A percentile compares a stretch with the other conserved stretches of the same genome.
Conservation (phyloP, 1,139 yeast genomes). For the Debaryomyces sp. region DNA sequence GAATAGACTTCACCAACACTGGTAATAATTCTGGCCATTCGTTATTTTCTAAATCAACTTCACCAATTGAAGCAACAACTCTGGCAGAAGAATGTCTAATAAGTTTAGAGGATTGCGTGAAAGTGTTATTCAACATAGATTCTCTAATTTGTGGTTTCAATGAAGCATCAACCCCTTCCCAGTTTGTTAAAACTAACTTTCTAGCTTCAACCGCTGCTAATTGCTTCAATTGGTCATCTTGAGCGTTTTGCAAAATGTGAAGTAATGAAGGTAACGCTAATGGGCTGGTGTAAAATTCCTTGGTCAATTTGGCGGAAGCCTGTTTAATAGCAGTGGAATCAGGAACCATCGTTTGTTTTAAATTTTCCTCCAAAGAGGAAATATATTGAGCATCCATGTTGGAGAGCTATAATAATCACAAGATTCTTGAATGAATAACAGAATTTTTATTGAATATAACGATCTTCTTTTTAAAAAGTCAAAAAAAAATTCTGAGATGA, state of each 20-base stretch:
- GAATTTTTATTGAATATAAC: constrained; percentile 2
- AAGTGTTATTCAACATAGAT: constrained; percentile 69
- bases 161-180: constrained; percentile 62
- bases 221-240: constrained; percentile 67
- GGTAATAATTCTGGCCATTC: constrained; percentile 83
- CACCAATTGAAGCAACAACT: constrained; percentile 85
- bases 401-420: not conserved
- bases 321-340: constrained; percentile 77
- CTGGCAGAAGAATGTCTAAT: constrained; percentile 91
- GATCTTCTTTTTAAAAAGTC: not conserved
- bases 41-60: constrained; percentile 63
- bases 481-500: constrained; percentile 12
- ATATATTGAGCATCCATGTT: constrained; percentile 71
- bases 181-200: constrained; percentile 72
- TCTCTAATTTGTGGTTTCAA: constrained; percentile 64
- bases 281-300: constrained; percentile 73
- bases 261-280: constrained; percentile 79
- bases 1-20: constrained; percentile 68
- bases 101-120: constrained; percentile 56
- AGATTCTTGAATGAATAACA: constrained; percentile 1
- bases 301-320: constrained; percentile 75
- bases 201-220: constrained; percentile 95
- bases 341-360: constrained; percentile 75
- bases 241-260: constrained; percentile 73
- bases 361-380: constrained; percentile 73